Evolutionary conservation across 345 rosid genomes (phyloP), one percentile per base, ranked within the genome.

Genomic region (Trapa incisa): DNA sequence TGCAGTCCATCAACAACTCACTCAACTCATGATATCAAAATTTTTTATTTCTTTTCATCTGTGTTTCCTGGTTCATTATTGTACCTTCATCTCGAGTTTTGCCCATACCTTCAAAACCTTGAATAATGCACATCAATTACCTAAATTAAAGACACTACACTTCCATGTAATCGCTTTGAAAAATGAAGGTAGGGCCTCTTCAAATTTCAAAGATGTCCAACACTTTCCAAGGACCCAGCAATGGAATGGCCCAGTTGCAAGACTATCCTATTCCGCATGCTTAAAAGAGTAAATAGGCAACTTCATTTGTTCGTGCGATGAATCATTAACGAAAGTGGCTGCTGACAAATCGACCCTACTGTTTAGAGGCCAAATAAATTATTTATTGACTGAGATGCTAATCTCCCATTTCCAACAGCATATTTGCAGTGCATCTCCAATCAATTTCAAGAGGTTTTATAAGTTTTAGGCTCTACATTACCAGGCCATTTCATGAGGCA

Each of bases 1-100:
- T 61, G 47, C 72, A 47, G 72, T 62, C 65, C 72, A 69, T 61
- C 16, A 69, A 47, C 72, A 69, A 61, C 66, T 47, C 72, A 61
- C 29, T 36, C 72, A 69, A 61, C 66, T 47, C 72, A 61, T 37
- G 66, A 45, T 69, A 61, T 43, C 66, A 37, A 58, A 65, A 22
- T 66, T 32, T 61, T 61, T 29, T 11, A 37, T 33, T 9, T 54
- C 70, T 37, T 37, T 53, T 53, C 70, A 67, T 67, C 62, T 67
- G 70, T 6, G 38, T 0, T 11, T 32, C 35, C 12, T 8, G 33
- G 33, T 58, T 58, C 10, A 7, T 4, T 29, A 57, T 57, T 33
- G 32, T 35, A 32, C 35, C 35, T 33, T 58, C 5, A 16, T 5
- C 22, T 22, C 9, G 10, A 54, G 5, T 58, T 32, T 8, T 61